These are phyloP conservation scores for Penicillium samsonianum DNA, from an alignment of 495 filamentous ascomycete genomes.

Conservation along the genomic window DNA sequence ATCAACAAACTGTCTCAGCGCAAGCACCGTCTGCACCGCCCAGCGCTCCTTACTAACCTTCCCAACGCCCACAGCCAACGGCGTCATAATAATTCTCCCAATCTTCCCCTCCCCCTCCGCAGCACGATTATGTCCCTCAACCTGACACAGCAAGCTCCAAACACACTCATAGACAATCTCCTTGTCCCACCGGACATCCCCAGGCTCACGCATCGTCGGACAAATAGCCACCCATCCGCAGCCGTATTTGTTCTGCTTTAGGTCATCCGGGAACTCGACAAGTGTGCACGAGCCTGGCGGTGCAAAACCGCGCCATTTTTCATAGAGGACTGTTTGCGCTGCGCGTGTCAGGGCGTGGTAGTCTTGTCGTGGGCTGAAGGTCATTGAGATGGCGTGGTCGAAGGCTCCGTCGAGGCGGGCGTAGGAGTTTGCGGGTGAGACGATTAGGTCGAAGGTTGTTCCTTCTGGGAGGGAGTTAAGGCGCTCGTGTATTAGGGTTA, in stretches of 20 bases:
- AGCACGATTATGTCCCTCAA: constrained; percentile 46
- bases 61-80: constrained; percentile 49
- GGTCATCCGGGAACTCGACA: constrained; percentile 37
- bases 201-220: constrained; percentile 52
- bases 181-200: constrained; percentile 46
- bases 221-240: constrained; percentile 51
- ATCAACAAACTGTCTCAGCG: constrained; percentile 50
- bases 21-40: constrained; percentile 51
- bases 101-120: constrained; percentile 20
- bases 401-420: constrained; percentile 54
- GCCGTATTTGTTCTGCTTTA: constrained; percentile 34
- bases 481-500: constrained; percentile 38
- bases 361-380: constrained; percentile 45
- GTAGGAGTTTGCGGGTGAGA: constrained; percentile 56
- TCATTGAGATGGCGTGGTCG: constrained; percentile 53
- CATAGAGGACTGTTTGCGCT: constrained; percentile 44
- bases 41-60: constrained; percentile 45
- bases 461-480: constrained; percentile 32
- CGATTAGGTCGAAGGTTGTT: constrained; percentile 46
- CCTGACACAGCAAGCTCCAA: constrained; percentile 50
- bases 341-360: constrained; percentile 48
- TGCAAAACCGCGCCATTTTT: constrained; percentile 48
- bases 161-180: constrained; percentile 57
- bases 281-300: constrained; percentile 52
- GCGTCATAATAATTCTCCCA: constrained; percentile 48